phyloP scores from a whole-genome alignment of 2,329 filamentous ascomycete genomes.

The Fusarium abutilonis region DNA sequence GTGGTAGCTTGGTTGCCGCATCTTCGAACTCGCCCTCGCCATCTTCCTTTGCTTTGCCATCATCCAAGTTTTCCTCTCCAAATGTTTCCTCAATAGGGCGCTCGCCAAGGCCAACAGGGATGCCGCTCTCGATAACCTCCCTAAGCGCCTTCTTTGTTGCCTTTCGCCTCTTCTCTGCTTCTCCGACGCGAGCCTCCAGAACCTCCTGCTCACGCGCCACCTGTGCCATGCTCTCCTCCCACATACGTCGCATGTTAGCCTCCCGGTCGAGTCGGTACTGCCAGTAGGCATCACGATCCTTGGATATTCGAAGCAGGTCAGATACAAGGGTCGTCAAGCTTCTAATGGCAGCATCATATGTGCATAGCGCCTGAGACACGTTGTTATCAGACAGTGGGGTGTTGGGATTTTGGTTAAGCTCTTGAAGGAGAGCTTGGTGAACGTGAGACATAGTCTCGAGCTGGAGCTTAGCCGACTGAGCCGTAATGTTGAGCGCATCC shows the following conservation, averaged over 20 bases:
- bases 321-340: conserved; percentile 86
- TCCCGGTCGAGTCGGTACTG: conserved; percentile 94
- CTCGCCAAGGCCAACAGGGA: conserved; percentile 48
- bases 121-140: conserved; percentile 75
- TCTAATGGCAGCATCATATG: conserved; percentile 89
- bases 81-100: conserved; percentile 44
- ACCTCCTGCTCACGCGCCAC: conserved; percentile 95
- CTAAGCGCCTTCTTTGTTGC: conserved; percentile 88
- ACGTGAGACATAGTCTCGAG: conserved; percentile 90
- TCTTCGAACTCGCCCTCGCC: conserved; percentile 40
- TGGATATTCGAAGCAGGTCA: conserved; percentile 89
- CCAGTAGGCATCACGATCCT: conserved; percentile 96
- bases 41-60: conserved; percentile 32
- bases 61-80: conserved; percentile 49
- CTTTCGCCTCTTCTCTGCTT: conserved; percentile 89
- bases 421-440: conserved; percentile 79
- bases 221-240: conserved; percentile 99
- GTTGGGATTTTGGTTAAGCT: conserved; percentile 72
- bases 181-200: conserved; percentile 85
- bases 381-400: conserved; percentile 80
- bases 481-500: conserved; percentile 96
- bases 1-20: conserved; percentile 24
- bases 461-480: conserved; percentile 92
- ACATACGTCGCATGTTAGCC: conserved; percentile 90
- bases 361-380: conserved; percentile 78